Conservation (phyloP, 1,139 yeast genomes). For the Pichia sp. region DNA sequence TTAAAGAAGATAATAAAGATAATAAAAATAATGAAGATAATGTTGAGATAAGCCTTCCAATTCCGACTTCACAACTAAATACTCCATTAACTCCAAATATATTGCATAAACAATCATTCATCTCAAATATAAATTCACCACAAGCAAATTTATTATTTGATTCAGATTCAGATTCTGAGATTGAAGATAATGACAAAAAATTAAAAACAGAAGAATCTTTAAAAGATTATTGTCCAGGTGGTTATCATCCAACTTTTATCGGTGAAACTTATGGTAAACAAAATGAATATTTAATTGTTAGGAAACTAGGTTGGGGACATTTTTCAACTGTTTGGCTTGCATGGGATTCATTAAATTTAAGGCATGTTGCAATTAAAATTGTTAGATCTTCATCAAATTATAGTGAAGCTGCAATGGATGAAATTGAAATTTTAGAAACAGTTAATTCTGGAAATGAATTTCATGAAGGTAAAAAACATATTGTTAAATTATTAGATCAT, state of each 20-base stretch:
- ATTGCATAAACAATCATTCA: background rate
- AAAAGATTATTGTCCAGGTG: conserved; percentile 66
- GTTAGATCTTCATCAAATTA: conserved; percentile 69
- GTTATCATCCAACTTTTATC: conserved; percentile 71
- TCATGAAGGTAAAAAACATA: conserved; percentile 59
- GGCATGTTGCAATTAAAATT: conserved; percentile 71
- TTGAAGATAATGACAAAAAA: conserved; percentile 13
- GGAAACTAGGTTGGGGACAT: conserved; percentile 81
- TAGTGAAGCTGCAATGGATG: conserved; percentile 73
- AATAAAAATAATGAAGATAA: background rate
- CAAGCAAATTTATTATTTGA: conserved; percentile 3
- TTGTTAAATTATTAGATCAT: conserved; percentile 59
- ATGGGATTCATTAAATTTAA: conserved; percentile 40
- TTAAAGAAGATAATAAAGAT: background rate
- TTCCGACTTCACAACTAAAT: background rate
- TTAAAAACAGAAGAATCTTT: conserved; percentile 49
- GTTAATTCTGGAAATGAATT: conserved; percentile 34
- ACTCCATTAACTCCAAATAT: background rate
- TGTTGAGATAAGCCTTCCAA: background rate
- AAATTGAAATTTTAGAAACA: conserved; percentile 52
- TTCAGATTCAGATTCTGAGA: conserved; percentile 14
- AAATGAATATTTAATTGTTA: conserved; percentile 50
- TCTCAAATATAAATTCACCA: background rate
- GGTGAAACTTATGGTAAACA: conserved; percentile 62
- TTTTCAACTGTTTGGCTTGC: conserved; percentile 80